Base-by-base conservation (phyloP, 495 filamentous ascomycete genomes). In the Saxophila tyrrhenica region DNA sequence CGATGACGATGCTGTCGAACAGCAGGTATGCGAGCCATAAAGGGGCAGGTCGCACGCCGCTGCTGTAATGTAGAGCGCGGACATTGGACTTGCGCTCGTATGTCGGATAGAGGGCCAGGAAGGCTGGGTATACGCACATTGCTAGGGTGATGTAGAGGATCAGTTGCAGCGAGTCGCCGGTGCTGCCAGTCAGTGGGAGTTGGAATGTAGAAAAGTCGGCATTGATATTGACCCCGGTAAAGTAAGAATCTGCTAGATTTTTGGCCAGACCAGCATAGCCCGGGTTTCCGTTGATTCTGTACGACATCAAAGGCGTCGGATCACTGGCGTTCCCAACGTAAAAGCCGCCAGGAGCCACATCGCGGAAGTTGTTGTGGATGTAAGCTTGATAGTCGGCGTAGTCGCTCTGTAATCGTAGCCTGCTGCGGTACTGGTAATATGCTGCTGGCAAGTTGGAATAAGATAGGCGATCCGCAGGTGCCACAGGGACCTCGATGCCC, bases 71-170 rank as follows among this genome's bases (percentile, higher is more conserved):
- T 17, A 95, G 70, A 13, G 85, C 83, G 29, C 89, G 75, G 25
- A 95, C 84, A 50, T 87, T 83, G 7, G 81, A 67, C 15, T 86
- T 70, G 13, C 89, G 75, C 65, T 95, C 89, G 5, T 84, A 66
- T 1, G 86, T 92, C 22, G 87, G 86, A 67, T 95, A 95, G n/a
- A 95, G 74, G 0, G 83, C 80, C 61, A 94, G 92, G 70, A 95
- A 87, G 22, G 80, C 86, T 2, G 89, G 88, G 64, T 82, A 92
- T 0, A 79, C 80, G 19, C 77, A 73, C 72, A 90, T 79, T 19
- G 79, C 85, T 1, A 94, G 73, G 23, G 84, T 80, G 59, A 88
- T 80, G 65, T 95, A 95, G 11, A 83, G 73, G 25, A 91, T 71
- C 11, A 92, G 72, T 65, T 92, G 84, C 24, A 95, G 71, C n/a